A percentile compares a stretch with the other conserved stretches of the same genome.
phyloP scores from a whole-genome alignment of 768 basidiomycete genomes.

The Suillus lakei region DNA sequence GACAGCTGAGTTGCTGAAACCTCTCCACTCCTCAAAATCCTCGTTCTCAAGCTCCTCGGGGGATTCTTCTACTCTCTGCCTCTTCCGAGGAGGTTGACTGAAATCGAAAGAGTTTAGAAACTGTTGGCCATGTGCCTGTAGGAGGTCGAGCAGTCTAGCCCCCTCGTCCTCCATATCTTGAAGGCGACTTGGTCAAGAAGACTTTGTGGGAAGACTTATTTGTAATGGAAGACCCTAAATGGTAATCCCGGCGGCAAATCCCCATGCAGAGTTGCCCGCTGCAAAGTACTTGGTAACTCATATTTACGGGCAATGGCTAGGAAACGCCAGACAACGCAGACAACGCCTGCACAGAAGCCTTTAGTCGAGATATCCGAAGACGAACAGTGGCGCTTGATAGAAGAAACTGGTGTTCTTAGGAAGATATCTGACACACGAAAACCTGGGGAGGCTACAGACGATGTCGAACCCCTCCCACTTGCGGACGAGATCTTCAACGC shows the following conservation, averaged over 20 bases:
- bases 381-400: constrained; percentile 80
- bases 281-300: not conserved
- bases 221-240: constrained; percentile 3
- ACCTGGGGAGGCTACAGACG: constrained; percentile 15
- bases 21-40: constrained; percentile 45
- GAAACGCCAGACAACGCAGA: constrained; percentile 26
- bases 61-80: constrained; percentile 6
- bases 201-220: not conserved
- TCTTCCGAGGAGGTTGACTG: constrained; percentile 26
- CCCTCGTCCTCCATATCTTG: constrained; percentile 22
- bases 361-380: constrained; percentile 66
- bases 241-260: constrained; percentile 9
- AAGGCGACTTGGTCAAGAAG: constrained; percentile 13
- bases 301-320: constrained; percentile 30
- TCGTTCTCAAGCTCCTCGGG: constrained; percentile 28
- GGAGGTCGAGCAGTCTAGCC: constrained; percentile 40
- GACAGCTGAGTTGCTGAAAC: constrained; percentile 29
- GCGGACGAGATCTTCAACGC: constrained; percentile 76
- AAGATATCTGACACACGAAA: constrained; percentile 27
- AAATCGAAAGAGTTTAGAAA: constrained; percentile 49
- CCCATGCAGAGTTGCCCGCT: constrained; percentile 1
- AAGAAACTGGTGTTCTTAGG: constrained; percentile 63
- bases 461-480: constrained; percentile 47
- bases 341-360: constrained; percentile 19
- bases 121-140: constrained; percentile 51